phyloP scores from a whole-genome alignment of 805 yeast species.

The Sugiyamaella americana region DNA sequence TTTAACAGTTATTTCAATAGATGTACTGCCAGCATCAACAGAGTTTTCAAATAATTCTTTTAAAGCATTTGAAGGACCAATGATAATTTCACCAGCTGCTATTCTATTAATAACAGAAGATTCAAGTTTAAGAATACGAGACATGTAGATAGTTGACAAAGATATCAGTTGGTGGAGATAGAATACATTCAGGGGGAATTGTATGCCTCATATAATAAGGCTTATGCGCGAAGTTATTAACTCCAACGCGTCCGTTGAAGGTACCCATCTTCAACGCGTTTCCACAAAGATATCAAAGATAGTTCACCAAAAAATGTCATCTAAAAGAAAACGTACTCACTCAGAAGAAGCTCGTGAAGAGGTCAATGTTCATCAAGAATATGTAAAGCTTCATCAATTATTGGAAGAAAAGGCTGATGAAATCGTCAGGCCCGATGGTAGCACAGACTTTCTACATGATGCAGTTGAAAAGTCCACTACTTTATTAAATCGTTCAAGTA shows the following conservation, averaged over 20 bases:
- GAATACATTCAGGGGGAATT: too few relatives aligned
- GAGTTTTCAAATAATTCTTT: slow-evolving; percentile 91
- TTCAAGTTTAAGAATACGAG: slow-evolving; percentile 47
- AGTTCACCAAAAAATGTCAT: too few relatives aligned
- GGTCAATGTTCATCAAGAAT: neutral
- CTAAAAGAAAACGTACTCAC: too few relatives aligned
- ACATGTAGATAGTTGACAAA: too few relatives aligned
- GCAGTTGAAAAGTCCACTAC: neutral
- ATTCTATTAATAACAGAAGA: slow-evolving; percentile 74
- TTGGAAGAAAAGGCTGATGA: neutral
- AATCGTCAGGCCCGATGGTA: neutral
- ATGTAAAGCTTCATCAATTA: neutral
- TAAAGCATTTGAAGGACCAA: slow-evolving; percentile 89
- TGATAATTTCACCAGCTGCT: slow-evolving; percentile 95
- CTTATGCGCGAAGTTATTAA: too few relatives aligned
- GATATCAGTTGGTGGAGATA: too few relatives aligned
- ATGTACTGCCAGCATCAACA: slow-evolving; percentile 74
- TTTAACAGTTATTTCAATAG: slow-evolving; percentile 72
- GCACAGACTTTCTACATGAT: neutral
- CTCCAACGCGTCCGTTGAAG: too few relatives aligned
- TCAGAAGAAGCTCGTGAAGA: too few relatives aligned
- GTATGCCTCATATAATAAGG: too few relatives aligned
- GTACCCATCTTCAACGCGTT: too few relatives aligned
- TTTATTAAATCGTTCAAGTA: neutral
- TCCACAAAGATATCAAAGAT: too few relatives aligned